Base-by-base conservation (phyloP, 192 early-diverging fungal species). In the Coemansia sp. region DNA sequence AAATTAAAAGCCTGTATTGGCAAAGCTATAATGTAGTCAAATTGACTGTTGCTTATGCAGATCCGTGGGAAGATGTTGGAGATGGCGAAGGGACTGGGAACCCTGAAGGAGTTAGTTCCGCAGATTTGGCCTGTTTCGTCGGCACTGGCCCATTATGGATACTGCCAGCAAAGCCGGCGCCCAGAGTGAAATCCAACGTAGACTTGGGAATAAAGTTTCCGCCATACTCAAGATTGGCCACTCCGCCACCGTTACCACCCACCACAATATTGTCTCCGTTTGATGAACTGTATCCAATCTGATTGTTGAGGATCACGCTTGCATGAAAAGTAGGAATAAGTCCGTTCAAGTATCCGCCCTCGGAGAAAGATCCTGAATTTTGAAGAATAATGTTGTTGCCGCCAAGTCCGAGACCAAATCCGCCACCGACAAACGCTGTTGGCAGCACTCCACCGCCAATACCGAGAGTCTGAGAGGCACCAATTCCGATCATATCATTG, bases 301-400 rank as follows among this genome's bases (percentile, higher is more conserved):
- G 49, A 5, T 58, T 66, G 50, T 68, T 64, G 5, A 63, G 1
- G 0, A 52, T n/a, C 5, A 6, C 20, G 34, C 71, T 62, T 1
- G 11, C 71, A 5, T 64, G 51, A 2, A 74, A 18, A 11, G 57
- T 64, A 4, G 71, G 66, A 4, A 74, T 24, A 9, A 51, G 1
- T 0, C 60, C 64, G 36, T 56, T 64, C 3, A 74, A 46, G 42
- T 58, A 67, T 7, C 71, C 71, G 10, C 66, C 71, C 52, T 68
- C 58, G 0, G 65, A 67, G 18, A 58, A 61, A 31, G 71, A 64
- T 1, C 20, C 65, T 21, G 61, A 68, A 11, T 15, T 58, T 46
- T 68, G 66, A 17, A 36, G 21, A 9, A 64, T 3, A n/a, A 67
- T 26, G 44, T 64, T 44, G 44, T 52, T 64, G 7, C 66, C 47